Base-by-base conservation (phyloP, 306 rosid genomes). In the Corylus americana region DNA sequence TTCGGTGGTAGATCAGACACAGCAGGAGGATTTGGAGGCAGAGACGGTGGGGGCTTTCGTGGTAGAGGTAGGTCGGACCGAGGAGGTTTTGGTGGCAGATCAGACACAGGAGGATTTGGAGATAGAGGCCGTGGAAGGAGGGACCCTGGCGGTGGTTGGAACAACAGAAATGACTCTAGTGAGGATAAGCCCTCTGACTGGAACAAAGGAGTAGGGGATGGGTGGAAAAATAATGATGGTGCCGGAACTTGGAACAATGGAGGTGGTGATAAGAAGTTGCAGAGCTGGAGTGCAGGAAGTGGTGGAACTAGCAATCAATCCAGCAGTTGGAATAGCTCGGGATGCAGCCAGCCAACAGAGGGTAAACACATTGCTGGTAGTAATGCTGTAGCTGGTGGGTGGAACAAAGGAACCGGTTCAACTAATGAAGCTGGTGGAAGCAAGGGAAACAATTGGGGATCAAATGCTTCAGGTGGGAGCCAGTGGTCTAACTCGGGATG, bases 41-140 rank as follows among this genome's bases (percentile, higher is more conserved):
- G 91, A 79, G 85, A 82, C 22, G 8, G 62, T 11, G 64, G 63
- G 3, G 31, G 49, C 18, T 31, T 35, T 68, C 67, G 79, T 59
- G 83, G 85, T 54, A 61, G 89, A 49, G 82, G 91, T 53, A 80
- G 95, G 81, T 88, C 87, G 5, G 85, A 87, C 1, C 53, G 85
- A 53, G 93, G 89, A 4, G 88, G 88, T 57, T 89, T 78, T 75
- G 82, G 88, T 55, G 89, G 86, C 61, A 77, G 85, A 64, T 88
- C 88, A 42, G 89, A 79, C 17, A 61, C 87, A 76, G 84, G 84
- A 18, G 88, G 89, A 67, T 87, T 72, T 51, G 86, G 91, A 11
- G 90, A 92, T 71, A 73, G 97, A 44, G 96, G 92, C 72, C 84
- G 86, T n/a, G 97, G 96, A 78, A 88, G 96, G 86, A 76, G 86